phyloP scores from a whole-genome alignment of 495 filamentous ascomycete species.

The Penicillium pulvis region DNA sequence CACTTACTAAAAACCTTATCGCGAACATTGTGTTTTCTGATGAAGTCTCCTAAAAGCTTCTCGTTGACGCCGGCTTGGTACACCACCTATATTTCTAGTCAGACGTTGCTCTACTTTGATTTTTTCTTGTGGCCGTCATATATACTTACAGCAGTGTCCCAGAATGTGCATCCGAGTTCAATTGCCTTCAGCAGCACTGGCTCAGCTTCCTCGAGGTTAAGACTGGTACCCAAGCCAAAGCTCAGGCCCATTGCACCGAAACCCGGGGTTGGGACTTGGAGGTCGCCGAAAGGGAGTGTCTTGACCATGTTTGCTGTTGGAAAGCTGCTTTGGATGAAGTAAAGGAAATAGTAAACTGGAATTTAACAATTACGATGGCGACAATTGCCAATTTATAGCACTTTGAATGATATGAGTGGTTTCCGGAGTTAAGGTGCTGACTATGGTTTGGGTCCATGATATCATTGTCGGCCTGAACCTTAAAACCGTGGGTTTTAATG shows the following conservation, averaged over 20 bases:
- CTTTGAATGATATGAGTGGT: background rate
- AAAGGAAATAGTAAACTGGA: background rate
- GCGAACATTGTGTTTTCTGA: constrained; percentile 53
- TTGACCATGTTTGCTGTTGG: constrained; percentile 39
- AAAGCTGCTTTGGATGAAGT: background rate
- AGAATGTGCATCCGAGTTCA: constrained; percentile 54
- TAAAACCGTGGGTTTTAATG: background rate
- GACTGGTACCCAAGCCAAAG: constrained; percentile 42
- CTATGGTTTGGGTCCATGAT: background rate
- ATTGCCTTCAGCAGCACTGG: constrained; percentile 53
- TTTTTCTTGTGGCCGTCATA: background rate
- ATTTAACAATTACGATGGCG: too few species aligned
- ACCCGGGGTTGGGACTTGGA: constrained; percentile 45
- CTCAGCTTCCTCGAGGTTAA: constrained; percentile 49
- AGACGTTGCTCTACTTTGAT: background rate
- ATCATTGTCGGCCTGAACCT: background rate
- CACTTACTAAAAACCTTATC: constrained; percentile 48
- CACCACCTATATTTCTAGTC: constrained; percentile 36
- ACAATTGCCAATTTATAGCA: background rate
- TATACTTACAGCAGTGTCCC: constrained; percentile 50
- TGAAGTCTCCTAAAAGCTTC: constrained; percentile 55
- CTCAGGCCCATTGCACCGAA: constrained; percentile 52
- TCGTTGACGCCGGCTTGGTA: constrained; percentile 52
- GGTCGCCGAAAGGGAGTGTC: constrained; percentile 42
- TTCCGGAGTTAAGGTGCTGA: background rate